Evolutionary conservation across 495 filamentous ascomycete genomes (phyloP), one percentile per base, ranked within the genome.

Genomic region (Symbiotaphrina buchneri): DNA sequence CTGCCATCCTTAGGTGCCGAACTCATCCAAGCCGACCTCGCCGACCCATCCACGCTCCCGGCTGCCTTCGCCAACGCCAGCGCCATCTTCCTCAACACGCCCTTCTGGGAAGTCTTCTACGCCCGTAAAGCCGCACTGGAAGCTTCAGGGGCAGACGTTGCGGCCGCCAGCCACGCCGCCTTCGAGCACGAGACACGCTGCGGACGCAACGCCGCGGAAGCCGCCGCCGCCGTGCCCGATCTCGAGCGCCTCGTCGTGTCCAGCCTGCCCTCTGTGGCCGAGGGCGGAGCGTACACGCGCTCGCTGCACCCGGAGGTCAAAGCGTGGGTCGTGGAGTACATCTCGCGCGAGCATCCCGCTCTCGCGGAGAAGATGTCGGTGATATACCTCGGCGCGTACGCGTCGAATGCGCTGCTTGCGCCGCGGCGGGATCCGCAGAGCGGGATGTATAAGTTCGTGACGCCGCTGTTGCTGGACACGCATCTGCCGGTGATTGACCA

Each of bases 291-390:
- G 27, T 59, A 52, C 31, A 22, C 43, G 1, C 28, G 41, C 10
- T 52, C 48, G 0, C 40, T 44, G 18, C 54, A 59, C 31, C 49
- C 46, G 42, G 52, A 59, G 18, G 41, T 49, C 10, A 59, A 57
- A 25, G 53, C 46, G 0, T 27, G 33, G 3, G 39, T 57, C 5
- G 51, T 47, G 3, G 41, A 55, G 0, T 55, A 56, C 31, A 55
- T 59, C 27, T 40, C 50, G 31, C 35, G 21, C 0, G 30, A 45
- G 21, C 36, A 36, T 16, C 38, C 38, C 0, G 43, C 42, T 2
- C 32, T 56, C 20, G 39, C 39, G 15, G 21, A 34, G 18, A 51
- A 49, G 24, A 42, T 41, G 10, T 51, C 49, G 2, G 44, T 43
- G 30, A 44, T 55, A 17, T 50, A 50, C 24, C 31, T 47, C 3